Percentiles rank a stretch among this genome's conserved stretches.
Evolutionary conservation across 805 yeast genomes (phyloP).

Genomic region (Brettanomyces naardenensis): DNA sequence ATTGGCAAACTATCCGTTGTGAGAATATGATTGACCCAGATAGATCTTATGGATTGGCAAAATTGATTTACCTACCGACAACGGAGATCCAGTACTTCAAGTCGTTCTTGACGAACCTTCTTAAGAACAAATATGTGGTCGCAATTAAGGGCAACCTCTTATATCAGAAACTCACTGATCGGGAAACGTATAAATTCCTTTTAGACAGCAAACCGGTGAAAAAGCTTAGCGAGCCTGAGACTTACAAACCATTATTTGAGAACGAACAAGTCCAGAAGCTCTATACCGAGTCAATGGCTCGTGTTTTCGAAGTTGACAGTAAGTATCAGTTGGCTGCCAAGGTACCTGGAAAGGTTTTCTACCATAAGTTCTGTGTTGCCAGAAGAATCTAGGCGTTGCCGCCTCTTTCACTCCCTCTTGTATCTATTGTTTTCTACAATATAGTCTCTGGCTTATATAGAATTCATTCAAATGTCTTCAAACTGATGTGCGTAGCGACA

Average conservation of each 20-base stretch:
- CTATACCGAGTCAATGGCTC: not conserved
- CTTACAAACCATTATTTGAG: not conserved
- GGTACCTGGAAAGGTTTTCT: constrained; percentile 6
- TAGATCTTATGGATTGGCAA: constrained; percentile 40
- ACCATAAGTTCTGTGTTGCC: constrained; percentile 10
- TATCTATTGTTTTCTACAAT: too few relatives aligned
- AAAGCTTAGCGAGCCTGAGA: too few relatives aligned
- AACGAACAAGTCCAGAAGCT: not conserved
- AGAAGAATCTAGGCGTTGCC: constrained; percentile 2
- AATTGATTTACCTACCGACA: constrained; percentile 7
- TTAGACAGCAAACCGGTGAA: not conserved
- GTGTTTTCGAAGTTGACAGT: not conserved
- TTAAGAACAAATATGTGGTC: not conserved
- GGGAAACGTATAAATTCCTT: not conserved
- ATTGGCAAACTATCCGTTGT: constrained; percentile 46
- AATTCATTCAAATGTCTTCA: constrained; percentile 39
- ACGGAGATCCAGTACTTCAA: constrained; percentile 1
- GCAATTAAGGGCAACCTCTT: not conserved
- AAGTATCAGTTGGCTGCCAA: not conserved
- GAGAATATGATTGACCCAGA: constrained; percentile 45
- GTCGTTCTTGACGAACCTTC: not conserved
- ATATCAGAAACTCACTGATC: not conserved
- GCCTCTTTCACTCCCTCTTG: too few relatives aligned
- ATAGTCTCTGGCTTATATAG: too few relatives aligned
- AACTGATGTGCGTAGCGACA: constrained; percentile 34